A percentile compares a stretch with the other conserved stretches of the same genome.
Evolutionary conservation across 495 filamentous ascomycete genomes (phyloP).

Genomic region (Podospora comata): DNA sequence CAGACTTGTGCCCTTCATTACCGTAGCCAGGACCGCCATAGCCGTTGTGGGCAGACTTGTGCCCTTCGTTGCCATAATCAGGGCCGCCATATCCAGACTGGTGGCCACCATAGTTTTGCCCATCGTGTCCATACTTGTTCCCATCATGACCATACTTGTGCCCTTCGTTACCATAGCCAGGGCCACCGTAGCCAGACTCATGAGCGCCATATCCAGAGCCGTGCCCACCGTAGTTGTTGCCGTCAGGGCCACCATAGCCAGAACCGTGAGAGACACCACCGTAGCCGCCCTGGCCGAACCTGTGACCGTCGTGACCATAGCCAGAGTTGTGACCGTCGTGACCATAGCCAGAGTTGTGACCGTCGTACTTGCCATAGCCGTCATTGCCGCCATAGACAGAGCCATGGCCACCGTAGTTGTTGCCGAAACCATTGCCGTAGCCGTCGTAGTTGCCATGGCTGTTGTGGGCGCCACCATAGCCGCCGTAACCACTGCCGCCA

Average conservation of each 20-base stretch:
- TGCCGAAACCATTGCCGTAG: neutral
- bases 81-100: too few species aligned
- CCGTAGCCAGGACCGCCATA: constrained; percentile 1
- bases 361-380: neutral
- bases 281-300: neutral
- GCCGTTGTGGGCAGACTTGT: neutral
- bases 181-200: neutral
- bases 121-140: too few species aligned
- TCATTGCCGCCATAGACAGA: constrained; percentile 4
- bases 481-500: constrained; percentile 1
- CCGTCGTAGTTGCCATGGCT: constrained; percentile 1
- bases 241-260: neutral
- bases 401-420: neutral
- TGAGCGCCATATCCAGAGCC: constrained; percentile 2
- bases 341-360: neutral
- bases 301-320: constrained; percentile 11
- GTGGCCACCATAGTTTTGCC: too few species aligned
- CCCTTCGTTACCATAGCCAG: constrained; percentile 11
- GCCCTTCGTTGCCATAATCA: too few species aligned
- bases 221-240: neutral
- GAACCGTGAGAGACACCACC: neutral
- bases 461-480: neutral
- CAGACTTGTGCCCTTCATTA: neutral
- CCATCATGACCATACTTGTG: neutral
- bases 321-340: neutral